These are phyloP conservation scores for Heritiera littoralis DNA, from an alignment of 345 rosid species.

Conservation along the genomic window DNA sequence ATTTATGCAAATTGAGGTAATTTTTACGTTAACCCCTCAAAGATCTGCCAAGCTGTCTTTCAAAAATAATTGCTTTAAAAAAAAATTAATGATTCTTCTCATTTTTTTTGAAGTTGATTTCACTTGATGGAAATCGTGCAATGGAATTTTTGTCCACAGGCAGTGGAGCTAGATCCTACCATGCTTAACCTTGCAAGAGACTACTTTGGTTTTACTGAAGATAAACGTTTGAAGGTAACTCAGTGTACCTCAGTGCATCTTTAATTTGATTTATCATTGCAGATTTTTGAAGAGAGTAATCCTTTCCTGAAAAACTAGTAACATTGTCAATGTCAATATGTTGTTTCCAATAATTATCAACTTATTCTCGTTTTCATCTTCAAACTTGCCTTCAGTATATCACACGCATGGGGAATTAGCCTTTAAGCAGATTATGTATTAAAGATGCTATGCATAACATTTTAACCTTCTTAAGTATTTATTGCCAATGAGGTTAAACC, in stretches of 20 bases:
- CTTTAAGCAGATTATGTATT: not conserved
- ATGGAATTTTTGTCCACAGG: slow-evolving; percentile 42
- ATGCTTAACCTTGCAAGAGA: slow-evolving; percentile 62
- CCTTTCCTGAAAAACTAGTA: not conserved
- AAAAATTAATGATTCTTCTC: not conserved
- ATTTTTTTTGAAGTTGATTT: slow-evolving; percentile 16
- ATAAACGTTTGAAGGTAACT: slow-evolving; percentile 63
- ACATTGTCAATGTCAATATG: not conserved
- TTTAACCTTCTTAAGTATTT: not conserved
- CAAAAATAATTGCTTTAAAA: not conserved
- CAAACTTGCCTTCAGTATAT: not conserved
- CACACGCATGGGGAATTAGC: not conserved
- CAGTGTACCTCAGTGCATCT: not conserved
- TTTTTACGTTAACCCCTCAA: not conserved
- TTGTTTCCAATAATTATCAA: not conserved
- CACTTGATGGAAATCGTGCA: slow-evolving; percentile 10
- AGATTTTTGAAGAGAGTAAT: not conserved
- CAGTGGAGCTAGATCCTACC: slow-evolving; percentile 80
- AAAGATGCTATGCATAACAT: not conserved
- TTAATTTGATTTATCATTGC: not conserved
- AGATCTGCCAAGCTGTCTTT: not conserved
- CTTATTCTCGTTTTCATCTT: not conserved
- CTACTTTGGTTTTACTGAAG: slow-evolving; percentile 68
- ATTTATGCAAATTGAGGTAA: slow-evolving; percentile 70
- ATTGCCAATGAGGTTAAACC: too few species aligned